These are phyloP conservation scores for Arabis alpina DNA, from an alignment of 345 rosid genomes.

Conservation along the genomic window DNA sequence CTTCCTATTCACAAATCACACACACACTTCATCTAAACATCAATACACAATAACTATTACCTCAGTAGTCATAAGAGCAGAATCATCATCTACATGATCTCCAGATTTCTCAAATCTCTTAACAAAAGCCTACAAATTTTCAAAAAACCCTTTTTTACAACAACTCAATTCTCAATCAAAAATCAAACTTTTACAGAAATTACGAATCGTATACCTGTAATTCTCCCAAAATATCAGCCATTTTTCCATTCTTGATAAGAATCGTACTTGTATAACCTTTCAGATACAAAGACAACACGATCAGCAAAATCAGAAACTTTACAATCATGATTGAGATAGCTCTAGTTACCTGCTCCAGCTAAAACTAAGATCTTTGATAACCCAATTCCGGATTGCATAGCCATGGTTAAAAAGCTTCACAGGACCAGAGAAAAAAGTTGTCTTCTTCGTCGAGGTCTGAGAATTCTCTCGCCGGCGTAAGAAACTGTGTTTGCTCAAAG, in stretches of 20 bases:
- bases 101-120: constrained; percentile 66
- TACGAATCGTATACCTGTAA: constrained; percentile 55
- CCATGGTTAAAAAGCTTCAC: constrained; percentile 58
- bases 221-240: constrained; percentile 77
- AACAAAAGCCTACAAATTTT: constrained; percentile 54
- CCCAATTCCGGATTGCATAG: constrained; percentile 80
- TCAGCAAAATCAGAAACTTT: background rate
- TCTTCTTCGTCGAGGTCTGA: constrained; percentile 31
- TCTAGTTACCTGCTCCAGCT: constrained; percentile 78
- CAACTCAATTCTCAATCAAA: background rate
- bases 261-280: constrained; percentile 83
- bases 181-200: constrained; percentile 12
- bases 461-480: constrained; percentile 32
- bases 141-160: background rate
- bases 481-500: constrained; percentile 4
- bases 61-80: constrained; percentile 44
- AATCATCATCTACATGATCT: constrained; percentile 56
- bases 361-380: constrained; percentile 69
- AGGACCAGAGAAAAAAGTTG: too few species aligned
- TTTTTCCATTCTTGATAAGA: constrained; percentile 76
- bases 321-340: constrained; percentile 23
- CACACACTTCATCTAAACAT: background rate
- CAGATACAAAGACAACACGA: constrained; percentile 13
- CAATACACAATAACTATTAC: constrained; percentile 9
- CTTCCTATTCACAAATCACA: constrained; percentile 26